These are phyloP conservation scores for Pyrus communis DNA, from an alignment of 306 rosid genomes.

Conservation along the genomic window DNA sequence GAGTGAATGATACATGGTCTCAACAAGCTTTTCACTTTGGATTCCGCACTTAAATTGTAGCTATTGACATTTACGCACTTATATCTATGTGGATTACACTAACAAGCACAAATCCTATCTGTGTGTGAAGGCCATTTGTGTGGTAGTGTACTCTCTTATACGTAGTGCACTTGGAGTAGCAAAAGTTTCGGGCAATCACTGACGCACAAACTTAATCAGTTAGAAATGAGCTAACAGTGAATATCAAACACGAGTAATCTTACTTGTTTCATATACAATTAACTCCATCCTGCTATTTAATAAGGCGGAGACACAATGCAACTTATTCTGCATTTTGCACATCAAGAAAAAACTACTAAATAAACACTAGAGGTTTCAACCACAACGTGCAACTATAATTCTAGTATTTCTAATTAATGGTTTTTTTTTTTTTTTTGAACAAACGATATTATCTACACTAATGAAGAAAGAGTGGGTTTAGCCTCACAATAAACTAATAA, in stretches of 20 bases:
- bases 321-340: not conserved
- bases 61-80: no score
- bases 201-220: not conserved
- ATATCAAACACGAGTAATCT: not conserved
- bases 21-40: not conserved
- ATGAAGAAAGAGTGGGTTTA: fast-evolving
- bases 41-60: no score
- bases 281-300: not conserved
- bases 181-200: not conserved
- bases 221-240: not conserved
- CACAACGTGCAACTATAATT: not conserved
- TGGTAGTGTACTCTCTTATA: no score
- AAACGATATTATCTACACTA: no score
- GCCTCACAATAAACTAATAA: fast-evolving
- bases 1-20: constrained; percentile 2
- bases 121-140: no score
- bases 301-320: not conserved
- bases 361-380: not conserved
- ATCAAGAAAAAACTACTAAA: not conserved
- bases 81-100: no score
- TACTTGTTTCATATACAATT: not conserved
- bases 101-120: no score
- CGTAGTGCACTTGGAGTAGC: not conserved
- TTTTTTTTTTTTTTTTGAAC: no score
- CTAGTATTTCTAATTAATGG: not conserved